Base-by-base conservation (phyloP, 2,329 filamentous ascomycete species). In the Botrytis hyacinthi region DNA sequence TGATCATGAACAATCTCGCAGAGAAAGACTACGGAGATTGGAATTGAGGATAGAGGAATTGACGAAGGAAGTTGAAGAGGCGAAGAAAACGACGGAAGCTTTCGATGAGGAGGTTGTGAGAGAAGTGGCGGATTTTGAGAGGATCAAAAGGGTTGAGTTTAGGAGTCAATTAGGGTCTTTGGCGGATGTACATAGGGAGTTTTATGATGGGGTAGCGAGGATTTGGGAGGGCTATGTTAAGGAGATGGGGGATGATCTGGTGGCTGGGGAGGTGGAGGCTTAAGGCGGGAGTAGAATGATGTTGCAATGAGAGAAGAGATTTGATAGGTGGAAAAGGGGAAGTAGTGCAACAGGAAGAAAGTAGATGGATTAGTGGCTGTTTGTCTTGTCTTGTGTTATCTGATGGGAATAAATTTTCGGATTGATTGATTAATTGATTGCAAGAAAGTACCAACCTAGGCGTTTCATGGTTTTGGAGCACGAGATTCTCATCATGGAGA, bases 81-180 rank as follows among this genome's bases (percentile, higher is more conserved):
- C 96, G 9, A 94, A 94, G 83, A 92, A 91, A 80, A 93, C 92
- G 22, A 94, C 91, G 69, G 94, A 98, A 83, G 91, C 94, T 81
- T 99, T 99, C 80, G 96, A 98, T 82, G 95, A 98, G 81, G 94
- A 98, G 83, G 95, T 98, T 1, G 92, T 98, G 61, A 92, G 93
- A 79, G 96, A 99, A 82, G 93, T 98, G 0, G 88, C 88, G 32
- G 95, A 98, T 81, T 99, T 99, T 83, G 96, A 99, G 84, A 89
- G 95, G 73, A 98, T 98, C 86, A 99, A 99, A 86, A 90, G 93
- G 57, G 86, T 93, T 60, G 95, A 99, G 85, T 97, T 99, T 83
- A 93, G 93, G 82, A 89, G 92, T 76, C 95, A 96, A 78, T 87
- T 99, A 68, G 94, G 93, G 3, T 90, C 89, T 4, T 83, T 99